A percentile compares a stretch with the other conserved stretches of the same genome.
Evolutionary conservation across 768 basidiomycete genomes (phyloP).

Genomic region (Naganishia vaughanmartiniae): DNA sequence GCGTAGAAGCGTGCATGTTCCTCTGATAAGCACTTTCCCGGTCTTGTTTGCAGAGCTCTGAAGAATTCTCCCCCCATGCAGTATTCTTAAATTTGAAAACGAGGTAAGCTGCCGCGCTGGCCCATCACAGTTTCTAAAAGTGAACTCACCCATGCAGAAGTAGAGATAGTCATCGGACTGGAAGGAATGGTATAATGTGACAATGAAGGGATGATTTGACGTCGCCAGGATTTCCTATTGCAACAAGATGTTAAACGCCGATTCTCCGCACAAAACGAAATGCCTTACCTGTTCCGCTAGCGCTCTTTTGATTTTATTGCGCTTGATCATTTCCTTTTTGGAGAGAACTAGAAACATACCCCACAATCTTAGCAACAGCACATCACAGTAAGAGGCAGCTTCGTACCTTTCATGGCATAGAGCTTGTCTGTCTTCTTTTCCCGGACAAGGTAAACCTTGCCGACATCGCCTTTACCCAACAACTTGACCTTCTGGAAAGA

Average conservation of each 20-base stretch:
- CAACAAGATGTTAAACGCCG: neutral
- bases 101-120: neutral
- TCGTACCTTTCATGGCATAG: slow-evolving; percentile 97
- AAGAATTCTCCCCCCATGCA: slow-evolving; percentile 99
- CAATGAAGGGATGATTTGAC: slow-evolving; percentile 98
- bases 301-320: slow-evolving; percentile 98
- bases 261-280: neutral
- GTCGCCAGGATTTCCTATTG: slow-evolving; percentile 86
- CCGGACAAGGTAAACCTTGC: slow-evolving; percentile 93
- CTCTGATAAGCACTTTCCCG: slow-evolving; percentile 93
- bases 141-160: slow-evolving; percentile 62
- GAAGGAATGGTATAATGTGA: slow-evolving; percentile 97
- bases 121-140: neutral
- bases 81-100: slow-evolving; percentile 62
- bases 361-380: neutral
- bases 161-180: slow-evolving; percentile 97
- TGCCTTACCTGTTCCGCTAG: slow-evolving; percentile 77
- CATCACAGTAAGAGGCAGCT: neutral
- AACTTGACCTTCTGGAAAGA: slow-evolving; percentile 96
- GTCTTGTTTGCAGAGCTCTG: slow-evolving; percentile 89
- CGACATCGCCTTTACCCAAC: slow-evolving; percentile 98
- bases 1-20: slow-evolving; percentile 96
- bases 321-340: slow-evolving; percentile 99
- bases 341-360: slow-evolving; percentile 71
- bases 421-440: slow-evolving; percentile 97